Conservation (phyloP, 2,329 filamentous ascomycete species). For the Emmonsia crescens region DNA sequence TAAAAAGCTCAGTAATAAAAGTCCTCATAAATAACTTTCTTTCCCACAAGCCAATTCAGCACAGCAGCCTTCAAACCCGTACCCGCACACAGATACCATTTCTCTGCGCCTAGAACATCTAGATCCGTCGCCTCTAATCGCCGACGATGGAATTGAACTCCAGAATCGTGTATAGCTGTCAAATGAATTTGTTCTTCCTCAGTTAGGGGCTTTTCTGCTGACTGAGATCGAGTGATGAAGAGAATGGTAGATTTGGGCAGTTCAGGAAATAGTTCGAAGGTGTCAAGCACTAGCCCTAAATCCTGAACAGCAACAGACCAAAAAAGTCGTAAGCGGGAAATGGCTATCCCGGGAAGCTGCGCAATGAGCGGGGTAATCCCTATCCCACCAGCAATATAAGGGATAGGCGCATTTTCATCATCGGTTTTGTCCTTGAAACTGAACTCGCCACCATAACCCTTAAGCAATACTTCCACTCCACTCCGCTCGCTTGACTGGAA, state of each 20-base stretch:
- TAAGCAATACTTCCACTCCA: constrained; percentile 52
- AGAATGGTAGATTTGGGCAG: constrained; percentile 46
- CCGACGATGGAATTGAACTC: constrained; percentile 31
- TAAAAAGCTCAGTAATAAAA: constrained; percentile 45
- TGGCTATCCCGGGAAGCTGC: constrained; percentile 47
- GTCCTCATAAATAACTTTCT: constrained; percentile 48
- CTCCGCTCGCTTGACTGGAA: constrained; percentile 46
- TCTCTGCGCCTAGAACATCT: constrained; percentile 25
- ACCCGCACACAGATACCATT: constrained; percentile 52
- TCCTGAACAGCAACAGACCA: constrained; percentile 60
- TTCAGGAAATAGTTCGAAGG: constrained; percentile 42
- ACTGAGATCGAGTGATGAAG: constrained; percentile 51
- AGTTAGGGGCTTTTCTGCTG: constrained; percentile 9
- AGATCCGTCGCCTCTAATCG: constrained; percentile 41
- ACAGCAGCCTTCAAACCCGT: constrained; percentile 40
- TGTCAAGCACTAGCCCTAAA: constrained; percentile 50
- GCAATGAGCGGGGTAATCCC: constrained; percentile 75
- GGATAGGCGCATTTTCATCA: constrained; percentile 22
- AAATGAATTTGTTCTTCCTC: constrained; percentile 33
- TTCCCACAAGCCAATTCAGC: constrained; percentile 44
- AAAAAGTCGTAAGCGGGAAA: constrained; percentile 44
- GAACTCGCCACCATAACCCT: constrained; percentile 64
- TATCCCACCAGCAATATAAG: constrained; percentile 67
- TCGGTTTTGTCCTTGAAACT: constrained; percentile 23
- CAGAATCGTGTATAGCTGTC: constrained; percentile 22